A percentile compares a stretch with the other conserved stretches of the same genome.
These are phyloP conservation scores for Pythium sukuiense DNA, from an alignment of 352 stramenopile genomes.

Conservation along the genomic window DNA sequence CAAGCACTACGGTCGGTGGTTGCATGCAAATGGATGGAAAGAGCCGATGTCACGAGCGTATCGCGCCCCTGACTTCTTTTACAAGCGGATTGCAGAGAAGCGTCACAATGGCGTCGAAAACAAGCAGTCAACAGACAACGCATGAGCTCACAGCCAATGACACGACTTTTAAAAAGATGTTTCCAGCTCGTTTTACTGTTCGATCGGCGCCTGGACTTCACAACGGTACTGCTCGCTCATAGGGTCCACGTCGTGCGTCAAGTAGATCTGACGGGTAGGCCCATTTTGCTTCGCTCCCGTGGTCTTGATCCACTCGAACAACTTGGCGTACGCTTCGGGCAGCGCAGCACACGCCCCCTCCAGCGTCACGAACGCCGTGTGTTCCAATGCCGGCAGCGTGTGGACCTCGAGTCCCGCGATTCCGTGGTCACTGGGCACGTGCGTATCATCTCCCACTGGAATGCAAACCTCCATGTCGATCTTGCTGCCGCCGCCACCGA, in stretches of 20 bases:
- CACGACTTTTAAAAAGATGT: no score
- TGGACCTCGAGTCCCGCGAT: background rate
- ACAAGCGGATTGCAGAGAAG: background rate
- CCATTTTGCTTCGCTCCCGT: background rate
- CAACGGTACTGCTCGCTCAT: slow-evolving; percentile 13
- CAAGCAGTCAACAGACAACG: background rate
- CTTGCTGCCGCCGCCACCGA: slow-evolving; percentile 5
- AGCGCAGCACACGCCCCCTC: slow-evolving; percentile 1
- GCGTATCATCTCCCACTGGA: background rate
- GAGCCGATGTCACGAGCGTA: no score
- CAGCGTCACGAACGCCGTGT: slow-evolving; percentile 6
- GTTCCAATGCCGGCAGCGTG: background rate
- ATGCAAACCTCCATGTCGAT: slow-evolving; percentile 16
- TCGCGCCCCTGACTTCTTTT: background rate
- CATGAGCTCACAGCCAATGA: background rate
- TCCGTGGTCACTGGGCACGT: background rate
- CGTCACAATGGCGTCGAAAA: background rate
- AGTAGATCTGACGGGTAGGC: slow-evolving; percentile 7
- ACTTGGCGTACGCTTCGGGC: background rate
- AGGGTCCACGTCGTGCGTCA: slow-evolving; percentile 8
- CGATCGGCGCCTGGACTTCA: background rate
- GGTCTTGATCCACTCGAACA: slow-evolving; percentile 10
- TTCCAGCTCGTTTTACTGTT: background rate
- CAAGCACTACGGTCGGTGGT: no score
- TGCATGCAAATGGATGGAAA: no score